Conservation (phyloP, 805 yeast genomes). For the Saturnispora dispora region DNA sequence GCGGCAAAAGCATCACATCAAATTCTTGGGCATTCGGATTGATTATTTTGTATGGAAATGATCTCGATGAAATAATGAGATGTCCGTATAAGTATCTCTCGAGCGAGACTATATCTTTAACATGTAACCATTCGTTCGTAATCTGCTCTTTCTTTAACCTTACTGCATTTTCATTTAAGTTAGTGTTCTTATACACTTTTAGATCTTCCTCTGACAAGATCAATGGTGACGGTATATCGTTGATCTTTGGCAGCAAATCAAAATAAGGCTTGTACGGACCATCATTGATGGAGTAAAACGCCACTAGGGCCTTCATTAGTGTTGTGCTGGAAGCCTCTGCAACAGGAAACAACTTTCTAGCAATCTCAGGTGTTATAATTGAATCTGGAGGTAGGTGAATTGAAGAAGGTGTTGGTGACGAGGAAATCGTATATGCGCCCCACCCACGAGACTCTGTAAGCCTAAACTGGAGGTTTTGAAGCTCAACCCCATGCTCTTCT, state of each 20-base stretch:
- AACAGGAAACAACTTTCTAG: constrained; percentile 12
- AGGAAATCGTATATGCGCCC: constrained; percentile 15
- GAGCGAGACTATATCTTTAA: constrained; percentile 26
- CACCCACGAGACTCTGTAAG: constrained; percentile 28
- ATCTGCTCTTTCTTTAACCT: constrained; percentile 34
- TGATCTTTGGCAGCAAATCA: constrained; percentile 34
- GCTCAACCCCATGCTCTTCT: neutral
- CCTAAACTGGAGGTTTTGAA: constrained; percentile 7
- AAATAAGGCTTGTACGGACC: constrained; percentile 33
- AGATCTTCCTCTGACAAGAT: constrained; percentile 48
- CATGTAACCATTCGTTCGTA: constrained; percentile 44
- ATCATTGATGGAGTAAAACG: constrained; percentile 10
- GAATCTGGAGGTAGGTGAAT: constrained; percentile 16
- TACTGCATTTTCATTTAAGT: constrained; percentile 54
- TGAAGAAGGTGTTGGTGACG: neutral
- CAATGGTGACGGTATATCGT: constrained; percentile 50
- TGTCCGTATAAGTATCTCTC: constrained; percentile 68
- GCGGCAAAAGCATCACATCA: constrained; percentile 55
- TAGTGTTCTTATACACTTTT: constrained; percentile 25
- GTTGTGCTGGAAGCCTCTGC: constrained; percentile 7
- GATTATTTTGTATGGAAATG: constrained; percentile 64
- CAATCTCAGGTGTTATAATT: constrained; percentile 20
- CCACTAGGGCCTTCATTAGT: constrained; percentile 9
- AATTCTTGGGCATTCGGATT: constrained; percentile 17
- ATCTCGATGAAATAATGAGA: constrained; percentile 63